Conservation (phyloP, 257 asterid genomes). For the Jacaranda copaia region DNA sequence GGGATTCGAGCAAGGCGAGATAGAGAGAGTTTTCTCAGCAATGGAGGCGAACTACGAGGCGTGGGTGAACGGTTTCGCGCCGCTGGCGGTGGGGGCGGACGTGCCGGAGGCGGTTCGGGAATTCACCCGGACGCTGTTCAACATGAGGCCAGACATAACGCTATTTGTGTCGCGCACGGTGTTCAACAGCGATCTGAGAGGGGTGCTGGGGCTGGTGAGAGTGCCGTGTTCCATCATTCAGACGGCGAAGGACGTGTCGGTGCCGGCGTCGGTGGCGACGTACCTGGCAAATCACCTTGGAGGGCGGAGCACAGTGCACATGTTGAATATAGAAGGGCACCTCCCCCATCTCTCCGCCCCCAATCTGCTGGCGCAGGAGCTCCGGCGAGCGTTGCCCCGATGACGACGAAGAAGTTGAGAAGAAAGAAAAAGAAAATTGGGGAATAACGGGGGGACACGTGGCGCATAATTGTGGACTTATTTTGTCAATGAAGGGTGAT, state of each 20-base stretch:
- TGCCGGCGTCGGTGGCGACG: constrained; percentile 81
- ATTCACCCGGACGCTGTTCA: constrained; percentile 84
- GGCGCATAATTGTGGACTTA: constrained; percentile 40
- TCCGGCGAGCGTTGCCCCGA: constrained; percentile 67
- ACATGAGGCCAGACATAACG: constrained; percentile 93
- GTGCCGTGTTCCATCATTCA: constrained; percentile 91
- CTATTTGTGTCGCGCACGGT: constrained; percentile 74
- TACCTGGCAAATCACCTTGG: constrained; percentile 82
- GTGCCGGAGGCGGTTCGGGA: constrained; percentile 92
- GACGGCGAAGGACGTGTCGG: constrained; percentile 82
- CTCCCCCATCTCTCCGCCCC: constrained; percentile 95
- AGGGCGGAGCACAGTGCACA: constrained; percentile 73
- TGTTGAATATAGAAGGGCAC: constrained; percentile 76
- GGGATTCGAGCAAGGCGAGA: constrained; percentile 79
- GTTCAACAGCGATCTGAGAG: constrained; percentile 80
- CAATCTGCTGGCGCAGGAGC: constrained; percentile 74
- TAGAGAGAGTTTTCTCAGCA: constrained; percentile 75
- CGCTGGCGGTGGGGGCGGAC: constrained; percentile 95
- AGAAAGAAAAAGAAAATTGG: neutral
- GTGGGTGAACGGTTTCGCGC: constrained; percentile 94
- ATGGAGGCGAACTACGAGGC: constrained; percentile 93
- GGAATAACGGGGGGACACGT: constrained; percentile 37
- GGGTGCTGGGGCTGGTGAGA: constrained; percentile 71
- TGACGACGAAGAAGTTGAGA: neutral
- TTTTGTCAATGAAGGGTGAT: neutral